Conservation (phyloP, 1,284 basidiomycete genomes). For the Cutaneotrichosporon cavernicola region DNA sequence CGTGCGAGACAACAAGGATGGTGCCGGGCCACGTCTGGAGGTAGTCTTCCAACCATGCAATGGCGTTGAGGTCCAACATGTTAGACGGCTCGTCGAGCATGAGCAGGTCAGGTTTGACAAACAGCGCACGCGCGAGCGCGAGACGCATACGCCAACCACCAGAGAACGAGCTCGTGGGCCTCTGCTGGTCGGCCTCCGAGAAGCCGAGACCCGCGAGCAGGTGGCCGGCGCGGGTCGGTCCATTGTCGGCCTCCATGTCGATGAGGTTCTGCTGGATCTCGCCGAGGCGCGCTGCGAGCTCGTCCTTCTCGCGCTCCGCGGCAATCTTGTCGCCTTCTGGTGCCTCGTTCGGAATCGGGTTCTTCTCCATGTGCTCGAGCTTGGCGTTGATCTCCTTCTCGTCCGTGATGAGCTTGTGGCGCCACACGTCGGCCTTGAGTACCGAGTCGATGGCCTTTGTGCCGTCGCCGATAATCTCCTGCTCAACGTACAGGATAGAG, state of each 20-base stretch:
- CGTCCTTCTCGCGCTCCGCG: conserved; percentile 75
- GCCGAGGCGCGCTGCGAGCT: conserved; percentile 76
- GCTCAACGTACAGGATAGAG: conserved; percentile 93
- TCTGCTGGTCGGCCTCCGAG: conserved; percentile 78
- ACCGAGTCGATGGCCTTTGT: conserved; percentile 90
- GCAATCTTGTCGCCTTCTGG: conserved; percentile 69
- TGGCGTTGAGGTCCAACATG: conserved; percentile 63
- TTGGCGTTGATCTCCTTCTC: conserved; percentile 52
- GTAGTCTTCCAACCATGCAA: conserved; percentile 75
- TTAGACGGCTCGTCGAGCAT: conserved; percentile 98
- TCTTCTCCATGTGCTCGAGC: conserved; percentile 66
- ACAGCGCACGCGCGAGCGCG: conserved; percentile 90
- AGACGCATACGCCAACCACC: conserved; percentile 99
- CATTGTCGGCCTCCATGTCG: conserved; percentile 98
- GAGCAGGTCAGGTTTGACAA: conserved; percentile 80
- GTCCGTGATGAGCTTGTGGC: conserved; percentile 60
- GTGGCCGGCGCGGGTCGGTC: conserved; percentile 86
- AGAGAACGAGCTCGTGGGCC: conserved; percentile 83
- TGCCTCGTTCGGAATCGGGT: conserved; percentile 45
- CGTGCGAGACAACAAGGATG: conserved; percentile 95
- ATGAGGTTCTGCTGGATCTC: conserved; percentile 88
- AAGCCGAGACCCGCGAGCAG: conserved; percentile 92
- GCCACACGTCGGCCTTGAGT: conserved; percentile 94
- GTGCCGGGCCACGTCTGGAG: conserved; percentile 95
- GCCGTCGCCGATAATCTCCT: conserved; percentile 95